phyloP scores from a whole-genome alignment of 768 basidiomycete species.

The Sporobolomyces roseus region DNA sequence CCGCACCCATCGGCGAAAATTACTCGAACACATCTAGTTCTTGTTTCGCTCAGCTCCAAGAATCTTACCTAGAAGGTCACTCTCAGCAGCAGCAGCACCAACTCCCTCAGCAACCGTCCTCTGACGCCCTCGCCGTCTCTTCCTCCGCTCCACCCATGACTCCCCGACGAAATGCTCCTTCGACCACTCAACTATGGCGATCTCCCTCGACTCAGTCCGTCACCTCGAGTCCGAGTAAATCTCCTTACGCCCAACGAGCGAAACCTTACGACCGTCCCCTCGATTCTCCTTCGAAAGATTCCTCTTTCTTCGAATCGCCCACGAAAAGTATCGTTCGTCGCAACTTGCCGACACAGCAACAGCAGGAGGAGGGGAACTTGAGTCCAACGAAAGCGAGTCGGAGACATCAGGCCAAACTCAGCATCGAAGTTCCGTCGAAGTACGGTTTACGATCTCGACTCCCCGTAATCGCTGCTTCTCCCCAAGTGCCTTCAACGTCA shows the following conservation, averaged over 20 bases:
- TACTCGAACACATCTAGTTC: not conserved
- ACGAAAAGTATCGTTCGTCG: conserved; percentile 3
- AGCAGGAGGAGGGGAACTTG: not conserved
- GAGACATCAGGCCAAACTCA: conserved; percentile 1
- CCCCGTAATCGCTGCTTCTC: conserved; percentile 14
- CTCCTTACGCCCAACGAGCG: conserved; percentile 23
- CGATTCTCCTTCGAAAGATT: not conserved
- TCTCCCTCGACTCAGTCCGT: conserved; percentile 16
- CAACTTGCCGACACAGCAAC: not conserved
- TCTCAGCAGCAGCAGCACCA: not conserved
- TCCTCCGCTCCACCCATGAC: conserved; percentile 12
- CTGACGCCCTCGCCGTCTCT: not conserved
- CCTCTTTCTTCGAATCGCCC: not conserved
- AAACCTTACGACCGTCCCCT: conserved; percentile 11
- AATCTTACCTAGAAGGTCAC: conserved; percentile 14
- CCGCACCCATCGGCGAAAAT: not conserved
- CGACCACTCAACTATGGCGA: conserved; percentile 24
- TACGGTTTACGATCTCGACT: not conserved
- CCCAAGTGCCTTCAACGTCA: not conserved
- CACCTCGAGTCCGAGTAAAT: conserved; percentile 9
- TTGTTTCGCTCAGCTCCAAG: conserved; percentile 23
- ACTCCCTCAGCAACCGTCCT: not conserved
- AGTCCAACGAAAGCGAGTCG: conserved; percentile 23
- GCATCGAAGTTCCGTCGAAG: conserved; percentile 24
- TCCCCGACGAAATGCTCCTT: not conserved